These are phyloP conservation scores for Ophiostoma ulmi DNA, from an alignment of 2,329 filamentous ascomycete genomes.

Conservation along the genomic window DNA sequence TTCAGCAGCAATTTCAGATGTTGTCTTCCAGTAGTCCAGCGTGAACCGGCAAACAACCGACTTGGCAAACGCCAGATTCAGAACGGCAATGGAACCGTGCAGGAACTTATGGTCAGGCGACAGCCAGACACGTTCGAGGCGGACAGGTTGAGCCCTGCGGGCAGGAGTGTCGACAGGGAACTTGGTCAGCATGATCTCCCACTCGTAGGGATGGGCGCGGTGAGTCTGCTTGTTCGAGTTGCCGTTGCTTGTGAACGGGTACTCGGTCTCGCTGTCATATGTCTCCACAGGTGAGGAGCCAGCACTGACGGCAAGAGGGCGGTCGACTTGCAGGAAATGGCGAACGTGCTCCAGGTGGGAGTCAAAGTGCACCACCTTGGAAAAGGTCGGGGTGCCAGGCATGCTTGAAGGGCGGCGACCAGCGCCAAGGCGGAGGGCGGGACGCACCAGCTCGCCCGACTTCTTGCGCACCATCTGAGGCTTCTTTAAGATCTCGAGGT, in stretches of 20 bases:
- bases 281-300: constrained; percentile 85
- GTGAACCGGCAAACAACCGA: constrained; percentile 88
- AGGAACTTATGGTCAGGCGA: constrained; percentile 83
- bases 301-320: constrained; percentile 91
- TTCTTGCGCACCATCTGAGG: constrained; percentile 97
- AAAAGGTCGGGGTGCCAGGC: constrained; percentile 93
- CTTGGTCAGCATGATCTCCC: constrained; percentile 81
- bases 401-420: constrained; percentile 85
- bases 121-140: constrained; percentile 79
- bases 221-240: background rate
- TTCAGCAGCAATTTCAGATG: constrained; percentile 87
- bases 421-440: constrained; percentile 77
- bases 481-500: constrained; percentile 64
- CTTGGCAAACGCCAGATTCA: constrained; percentile 88
- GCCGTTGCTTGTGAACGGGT: constrained; percentile 66
- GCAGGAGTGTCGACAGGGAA: constrained; percentile 66
- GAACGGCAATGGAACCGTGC: constrained; percentile 75
- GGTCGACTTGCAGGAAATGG: constrained; percentile 90
- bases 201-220: constrained; percentile 62
- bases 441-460: constrained; percentile 91
- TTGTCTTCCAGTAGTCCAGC: constrained; percentile 97
- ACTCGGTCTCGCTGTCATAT: constrained; percentile 83
- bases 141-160: constrained; percentile 62
- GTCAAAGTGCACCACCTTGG: constrained; percentile 98
- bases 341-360: constrained; percentile 92